phyloP scores from a whole-genome alignment of 2,329 filamentous ascomycete genomes.

The Trichophyton schoenleinii region DNA sequence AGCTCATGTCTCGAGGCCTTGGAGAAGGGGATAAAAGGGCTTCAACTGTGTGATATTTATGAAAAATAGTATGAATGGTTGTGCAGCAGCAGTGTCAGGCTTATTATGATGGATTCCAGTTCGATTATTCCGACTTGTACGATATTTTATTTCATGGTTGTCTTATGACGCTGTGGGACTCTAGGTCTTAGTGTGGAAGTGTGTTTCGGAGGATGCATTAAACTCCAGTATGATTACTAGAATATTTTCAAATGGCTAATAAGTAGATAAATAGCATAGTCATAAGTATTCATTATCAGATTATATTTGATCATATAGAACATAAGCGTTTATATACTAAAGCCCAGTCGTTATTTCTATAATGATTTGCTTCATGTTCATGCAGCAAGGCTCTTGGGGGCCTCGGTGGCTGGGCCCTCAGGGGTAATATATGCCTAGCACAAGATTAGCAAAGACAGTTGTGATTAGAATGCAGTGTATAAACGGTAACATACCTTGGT shows the following conservation, averaged over 20 bases:
- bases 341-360: background rate
- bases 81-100: too few relatives aligned
- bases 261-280: background rate
- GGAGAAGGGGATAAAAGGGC: background rate
- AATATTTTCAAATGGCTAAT: background rate
- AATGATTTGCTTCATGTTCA: background rate
- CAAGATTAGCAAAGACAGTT: background rate
- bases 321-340: background rate
- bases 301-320: background rate
- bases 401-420: constrained; percentile 43
- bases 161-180: too few relatives aligned
- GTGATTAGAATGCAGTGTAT: background rate
- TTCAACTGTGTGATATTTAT: background rate
- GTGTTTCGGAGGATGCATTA: too few relatives aligned
- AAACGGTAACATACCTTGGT: constrained; percentile 46
- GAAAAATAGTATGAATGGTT: too few relatives aligned
- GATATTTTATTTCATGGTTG: too few relatives aligned
- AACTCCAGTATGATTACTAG: too few relatives aligned
- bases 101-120: too few relatives aligned
- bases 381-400: constrained; percentile 39
- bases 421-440: constrained; percentile 56
- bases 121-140: too few relatives aligned
- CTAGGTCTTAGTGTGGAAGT: too few relatives aligned
- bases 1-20: background rate
- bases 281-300: background rate